phyloP scores from a whole-genome alignment of 1,139 yeast species.

The Taiozyma onychis region DNA sequence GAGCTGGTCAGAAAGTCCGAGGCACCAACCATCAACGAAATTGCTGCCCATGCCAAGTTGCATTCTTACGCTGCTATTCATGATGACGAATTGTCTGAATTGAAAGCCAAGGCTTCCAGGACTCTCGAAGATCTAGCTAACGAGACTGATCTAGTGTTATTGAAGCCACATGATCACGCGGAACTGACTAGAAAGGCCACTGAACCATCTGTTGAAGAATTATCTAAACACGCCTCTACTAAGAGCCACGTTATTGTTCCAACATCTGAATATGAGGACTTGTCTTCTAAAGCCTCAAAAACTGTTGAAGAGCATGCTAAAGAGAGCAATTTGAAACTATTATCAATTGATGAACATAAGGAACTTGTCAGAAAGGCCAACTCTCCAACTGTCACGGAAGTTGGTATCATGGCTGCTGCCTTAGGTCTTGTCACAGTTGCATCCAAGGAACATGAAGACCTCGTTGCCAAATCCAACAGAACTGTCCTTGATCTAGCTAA shows the following conservation, averaged over 20 bases:
- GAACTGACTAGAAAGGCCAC: conserved; percentile 25
- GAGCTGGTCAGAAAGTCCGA: conserved; percentile 26
- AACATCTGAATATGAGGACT: conserved; percentile 15
- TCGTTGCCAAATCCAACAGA: conserved; percentile 11
- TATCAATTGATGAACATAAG: conserved; percentile 4
- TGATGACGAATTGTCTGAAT: conserved; percentile 20
- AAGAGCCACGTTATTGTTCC: conserved; percentile 26
- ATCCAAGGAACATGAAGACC: conserved; percentile 16
- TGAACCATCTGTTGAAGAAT: conserved; percentile 31
- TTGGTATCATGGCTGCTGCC: conserved; percentile 29
- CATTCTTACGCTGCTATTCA: conserved; percentile 23
- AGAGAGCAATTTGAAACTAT: conserved; percentile 4
- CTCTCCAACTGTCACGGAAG: conserved; percentile 27
- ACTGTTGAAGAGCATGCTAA: conserved; percentile 16
- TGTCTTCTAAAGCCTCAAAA: conserved; percentile 10
- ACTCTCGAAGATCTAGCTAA: conserved; percentile 32
- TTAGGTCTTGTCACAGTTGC: conserved; percentile 27
- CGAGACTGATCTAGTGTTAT: conserved; percentile 26
- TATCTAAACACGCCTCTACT: conserved; percentile 28
- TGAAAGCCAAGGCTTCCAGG: conserved; percentile 24
- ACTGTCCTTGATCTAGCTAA: conserved; percentile 11
- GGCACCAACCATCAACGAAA: conserved; percentile 33
- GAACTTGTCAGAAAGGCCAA: conserved; percentile 14
- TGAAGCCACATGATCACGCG: conserved; percentile 26
- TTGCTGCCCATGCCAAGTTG: conserved; percentile 26